Evolutionary conservation across 345 rosid species (phyloP).

Genomic region (Cardamine occulta): DNA sequence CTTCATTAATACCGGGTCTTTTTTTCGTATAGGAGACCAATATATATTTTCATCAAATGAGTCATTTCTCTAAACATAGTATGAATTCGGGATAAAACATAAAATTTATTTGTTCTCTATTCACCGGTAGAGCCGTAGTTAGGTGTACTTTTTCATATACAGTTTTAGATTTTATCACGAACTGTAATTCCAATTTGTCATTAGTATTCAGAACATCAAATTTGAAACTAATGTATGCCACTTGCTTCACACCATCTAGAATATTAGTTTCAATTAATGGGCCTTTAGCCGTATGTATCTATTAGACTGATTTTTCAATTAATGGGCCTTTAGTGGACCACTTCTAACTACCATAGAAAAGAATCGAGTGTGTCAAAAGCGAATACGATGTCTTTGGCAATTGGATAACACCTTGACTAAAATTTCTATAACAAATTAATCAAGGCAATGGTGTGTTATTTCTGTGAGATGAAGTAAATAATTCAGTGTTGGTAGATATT

Average conservation of each 20-base stretch:
- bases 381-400: not conserved
- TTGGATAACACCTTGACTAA: not conserved
- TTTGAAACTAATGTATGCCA: not conserved
- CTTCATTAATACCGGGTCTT: no score
- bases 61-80: not conserved
- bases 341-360: not conserved
- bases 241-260: not conserved
- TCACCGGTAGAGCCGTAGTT: not conserved
- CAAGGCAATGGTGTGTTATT: slow-evolving; percentile 15
- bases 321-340: slow-evolving; percentile 18
- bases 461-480: slow-evolving; percentile 17
- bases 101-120: not conserved
- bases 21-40: not conserved
- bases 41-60: not conserved
- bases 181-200: not conserved
- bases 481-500: not conserved
- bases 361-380: not conserved
- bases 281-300: not conserved
- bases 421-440: not conserved
- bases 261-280: not conserved
- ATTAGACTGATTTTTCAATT: not conserved
- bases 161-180: not conserved
- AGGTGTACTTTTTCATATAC: not conserved
- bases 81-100: not conserved
- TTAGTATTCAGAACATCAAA: not conserved